phyloP scores from a whole-genome alignment of 2,329 filamentous ascomycete genomes.

The Epichloe scottii region DNA sequence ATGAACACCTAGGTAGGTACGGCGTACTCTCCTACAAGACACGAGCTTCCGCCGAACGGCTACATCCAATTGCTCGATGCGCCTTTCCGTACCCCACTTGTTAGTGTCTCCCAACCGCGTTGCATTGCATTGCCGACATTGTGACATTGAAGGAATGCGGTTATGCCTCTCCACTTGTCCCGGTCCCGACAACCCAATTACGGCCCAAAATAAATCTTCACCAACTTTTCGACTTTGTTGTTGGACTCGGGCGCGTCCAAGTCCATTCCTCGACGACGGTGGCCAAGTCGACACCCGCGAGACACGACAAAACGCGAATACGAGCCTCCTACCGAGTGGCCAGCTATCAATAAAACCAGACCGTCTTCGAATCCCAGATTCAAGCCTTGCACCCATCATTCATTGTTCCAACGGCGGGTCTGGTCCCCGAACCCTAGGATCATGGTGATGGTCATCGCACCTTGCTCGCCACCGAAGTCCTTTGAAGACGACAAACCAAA shows the following conservation, averaged over 20 bases:
- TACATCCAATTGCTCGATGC: no score
- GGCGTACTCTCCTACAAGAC: no score
- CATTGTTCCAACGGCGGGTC: background rate
- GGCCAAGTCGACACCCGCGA: background rate
- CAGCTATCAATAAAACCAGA: background rate
- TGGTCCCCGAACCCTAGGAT: constrained; percentile 1
- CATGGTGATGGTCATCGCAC: constrained; percentile 5
- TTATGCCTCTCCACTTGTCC: background rate
- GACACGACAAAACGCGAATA: background rate
- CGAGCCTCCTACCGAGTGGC: background rate
- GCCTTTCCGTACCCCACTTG: background rate
- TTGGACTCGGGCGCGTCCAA: background rate
- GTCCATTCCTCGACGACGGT: background rate
- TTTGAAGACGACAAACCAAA: constrained; percentile 1
- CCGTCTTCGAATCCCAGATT: background rate
- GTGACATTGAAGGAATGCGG: background rate
- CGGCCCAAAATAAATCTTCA: background rate
- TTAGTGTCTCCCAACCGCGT: constrained; percentile 1
- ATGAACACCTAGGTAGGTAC: no score
- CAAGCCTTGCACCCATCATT: background rate
- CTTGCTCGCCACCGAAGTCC: background rate
- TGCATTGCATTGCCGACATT: background rate
- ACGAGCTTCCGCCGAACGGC: no score
- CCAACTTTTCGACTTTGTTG: background rate
- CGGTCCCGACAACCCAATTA: background rate